Evolutionary conservation across 2,329 filamentous ascomycete genomes (phyloP).

Genomic region (Mycosphaerelloides madeirae): DNA sequence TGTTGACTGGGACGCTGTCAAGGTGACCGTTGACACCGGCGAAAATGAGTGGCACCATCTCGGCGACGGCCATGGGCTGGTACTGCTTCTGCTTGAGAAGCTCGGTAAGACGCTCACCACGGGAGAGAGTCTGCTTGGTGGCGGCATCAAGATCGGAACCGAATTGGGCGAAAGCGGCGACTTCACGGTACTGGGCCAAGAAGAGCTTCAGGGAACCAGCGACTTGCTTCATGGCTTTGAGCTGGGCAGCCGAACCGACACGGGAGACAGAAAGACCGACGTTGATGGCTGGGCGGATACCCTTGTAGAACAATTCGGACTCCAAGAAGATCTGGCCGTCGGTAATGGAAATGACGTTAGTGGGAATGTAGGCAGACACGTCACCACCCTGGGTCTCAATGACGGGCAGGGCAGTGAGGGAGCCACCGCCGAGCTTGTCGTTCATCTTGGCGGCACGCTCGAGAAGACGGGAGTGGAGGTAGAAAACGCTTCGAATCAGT

Average conservation of each 20-base stretch:
- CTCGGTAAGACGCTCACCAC: conserved; percentile 98
- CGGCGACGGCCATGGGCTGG: conserved; percentile 95
- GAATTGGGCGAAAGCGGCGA: conserved; percentile 99
- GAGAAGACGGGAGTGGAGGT: conserved; percentile 97
- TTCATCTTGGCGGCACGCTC: conserved; percentile 99
- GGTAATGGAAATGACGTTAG: conserved; percentile 99
- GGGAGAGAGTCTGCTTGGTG: conserved; percentile 96
- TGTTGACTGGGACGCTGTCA: conserved; percentile 80
- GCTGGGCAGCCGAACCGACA: conserved; percentile 98
- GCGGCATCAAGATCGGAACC: conserved; percentile 98
- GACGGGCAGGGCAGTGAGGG: conserved; percentile 91
- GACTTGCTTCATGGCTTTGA: conserved; percentile 99
- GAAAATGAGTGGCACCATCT: conserved; percentile 99
- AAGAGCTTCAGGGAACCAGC: conserved; percentile 99
- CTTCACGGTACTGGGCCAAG: conserved; percentile 99
- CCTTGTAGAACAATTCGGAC: conserved; percentile 99
- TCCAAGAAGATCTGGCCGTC: conserved; percentile 99
- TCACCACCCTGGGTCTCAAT: conserved; percentile 99
- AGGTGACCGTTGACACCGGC: conserved; percentile 98
- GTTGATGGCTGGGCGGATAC: conserved; percentile 99
- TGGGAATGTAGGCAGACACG: conserved; percentile 99
- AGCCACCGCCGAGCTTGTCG: conserved; percentile 83
- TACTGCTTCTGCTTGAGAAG: conserved; percentile 99
- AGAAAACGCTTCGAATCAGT: conserved; percentile 66
- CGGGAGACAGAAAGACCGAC: conserved; percentile 99